Evolutionary conservation across 345 rosid genomes (phyloP).

Genomic region (Aquilaria sinensis): DNA sequence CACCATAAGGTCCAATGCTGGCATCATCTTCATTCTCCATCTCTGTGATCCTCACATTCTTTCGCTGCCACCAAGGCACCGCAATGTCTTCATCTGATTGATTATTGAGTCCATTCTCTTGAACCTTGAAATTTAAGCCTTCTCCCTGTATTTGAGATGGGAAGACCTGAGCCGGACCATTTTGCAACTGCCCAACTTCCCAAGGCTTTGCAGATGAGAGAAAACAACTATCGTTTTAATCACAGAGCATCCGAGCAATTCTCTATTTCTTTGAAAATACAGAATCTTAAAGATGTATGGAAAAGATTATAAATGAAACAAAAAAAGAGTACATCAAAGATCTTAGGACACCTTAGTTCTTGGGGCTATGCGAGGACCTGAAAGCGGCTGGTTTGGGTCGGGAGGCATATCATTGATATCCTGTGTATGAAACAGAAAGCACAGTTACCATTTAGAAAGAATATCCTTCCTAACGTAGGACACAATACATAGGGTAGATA

Average conservation of each 20-base stretch:
- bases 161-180: constrained; percentile 28
- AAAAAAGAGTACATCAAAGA: constrained; percentile 1
- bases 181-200: constrained; percentile 54
- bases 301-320: background rate
- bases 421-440: constrained; percentile 34
- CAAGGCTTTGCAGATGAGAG: constrained; percentile 53
- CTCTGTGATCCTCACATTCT: constrained; percentile 55
- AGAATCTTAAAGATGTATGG: background rate
- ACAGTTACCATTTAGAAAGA: constrained; percentile 14
- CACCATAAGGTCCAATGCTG: constrained; percentile 27
- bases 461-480: constrained; percentile 7
- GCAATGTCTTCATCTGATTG: constrained; percentile 28
- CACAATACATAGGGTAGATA: background rate
- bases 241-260: too few species aligned
- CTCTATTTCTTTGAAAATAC: too few species aligned
- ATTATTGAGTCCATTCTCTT: constrained; percentile 34
- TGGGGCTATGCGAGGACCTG: constrained; percentile 70
- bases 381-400: constrained; percentile 65
- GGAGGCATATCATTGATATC: constrained; percentile 90
- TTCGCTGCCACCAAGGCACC: constrained; percentile 73
- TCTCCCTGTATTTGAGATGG: constrained; percentile 29
- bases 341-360: constrained; percentile 65
- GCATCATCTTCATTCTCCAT: constrained; percentile 49
- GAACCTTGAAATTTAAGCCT: constrained; percentile 30
- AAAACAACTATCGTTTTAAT: background rate